These are phyloP conservation scores for Trichoderma virens DNA, from an alignment of 495 filamentous ascomycete species.

Conservation along the genomic window DNA sequence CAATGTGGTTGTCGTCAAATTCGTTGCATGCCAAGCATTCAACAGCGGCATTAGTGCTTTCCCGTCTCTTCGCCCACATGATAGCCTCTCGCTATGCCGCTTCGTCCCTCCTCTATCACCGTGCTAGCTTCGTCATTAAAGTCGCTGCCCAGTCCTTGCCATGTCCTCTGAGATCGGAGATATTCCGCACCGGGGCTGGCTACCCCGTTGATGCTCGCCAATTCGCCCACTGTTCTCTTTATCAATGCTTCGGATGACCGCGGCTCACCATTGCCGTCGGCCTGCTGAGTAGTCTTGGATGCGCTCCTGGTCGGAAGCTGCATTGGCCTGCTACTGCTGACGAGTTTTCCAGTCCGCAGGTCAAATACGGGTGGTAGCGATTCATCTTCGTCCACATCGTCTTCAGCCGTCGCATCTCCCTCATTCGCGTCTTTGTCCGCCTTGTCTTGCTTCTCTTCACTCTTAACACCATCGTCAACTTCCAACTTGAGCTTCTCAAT, in stretches of 20 bases:
- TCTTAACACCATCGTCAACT: background rate
- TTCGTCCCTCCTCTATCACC: slow-evolving; percentile 71
- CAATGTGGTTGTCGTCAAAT: background rate
- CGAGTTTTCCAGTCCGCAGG: slow-evolving; percentile 76
- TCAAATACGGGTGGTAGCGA: slow-evolving; percentile 82
- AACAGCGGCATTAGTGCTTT: slow-evolving; percentile 11
- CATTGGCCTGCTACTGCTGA: slow-evolving; percentile 80
- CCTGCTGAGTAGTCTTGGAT: slow-evolving; percentile 23
- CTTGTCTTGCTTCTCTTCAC: background rate
- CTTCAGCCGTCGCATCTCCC: slow-evolving; percentile 13
- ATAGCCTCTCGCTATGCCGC: slow-evolving; percentile 88
- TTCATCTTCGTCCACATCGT: slow-evolving; percentile 33
- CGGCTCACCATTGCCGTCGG: slow-evolving; percentile 15
- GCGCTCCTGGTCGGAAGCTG: slow-evolving; percentile 26
- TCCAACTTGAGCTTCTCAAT: slow-evolving; percentile 47
- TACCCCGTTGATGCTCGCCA: slow-evolving; percentile 69
- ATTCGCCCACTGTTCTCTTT: slow-evolving; percentile 33
- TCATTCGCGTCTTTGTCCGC: slow-evolving; percentile 13
- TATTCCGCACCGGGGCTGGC: slow-evolving; percentile 89
- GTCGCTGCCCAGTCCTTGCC: slow-evolving; percentile 89
- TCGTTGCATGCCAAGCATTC: background rate
- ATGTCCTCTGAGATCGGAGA: slow-evolving; percentile 72
- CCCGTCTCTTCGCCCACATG: slow-evolving; percentile 52
- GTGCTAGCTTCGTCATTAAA: slow-evolving; percentile 63
- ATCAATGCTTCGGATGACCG: slow-evolving; percentile 24